These are phyloP conservation scores for Xanthoceras sorbifolium DNA, from an alignment of 345 rosid genomes.

Conservation along the genomic window DNA sequence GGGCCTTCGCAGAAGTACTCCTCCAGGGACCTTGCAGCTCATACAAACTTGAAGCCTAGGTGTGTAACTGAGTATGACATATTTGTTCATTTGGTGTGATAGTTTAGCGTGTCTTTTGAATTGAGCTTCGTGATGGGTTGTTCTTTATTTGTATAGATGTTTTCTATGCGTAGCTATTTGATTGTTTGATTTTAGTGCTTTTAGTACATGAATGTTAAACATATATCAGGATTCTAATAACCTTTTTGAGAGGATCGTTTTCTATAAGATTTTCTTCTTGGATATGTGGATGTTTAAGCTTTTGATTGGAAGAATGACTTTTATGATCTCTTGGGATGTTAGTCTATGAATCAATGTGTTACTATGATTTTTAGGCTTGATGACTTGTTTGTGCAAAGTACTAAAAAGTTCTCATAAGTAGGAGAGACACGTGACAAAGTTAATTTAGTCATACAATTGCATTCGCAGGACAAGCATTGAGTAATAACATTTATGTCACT, in stretches of 20 bases:
- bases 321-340: neutral
- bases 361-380: neutral
- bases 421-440: neutral
- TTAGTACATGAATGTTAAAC: neutral
- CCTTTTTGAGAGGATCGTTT: neutral
- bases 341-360: neutral
- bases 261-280: too few species aligned
- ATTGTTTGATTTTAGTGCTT: neutral
- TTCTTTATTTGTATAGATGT: neutral
- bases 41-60: slow-evolving; percentile 90
- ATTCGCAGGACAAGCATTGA: neutral
- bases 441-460: neutral
- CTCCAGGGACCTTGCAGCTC: slow-evolving; percentile 91
- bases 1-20: slow-evolving; percentile 99
- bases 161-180: neutral
- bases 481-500: neutral
- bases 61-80: slow-evolving; percentile 4
- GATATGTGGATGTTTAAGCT: neutral
- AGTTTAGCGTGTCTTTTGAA: neutral
- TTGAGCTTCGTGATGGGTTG: neutral
- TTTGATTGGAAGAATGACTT: neutral
- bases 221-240: neutral
- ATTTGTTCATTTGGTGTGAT: neutral
- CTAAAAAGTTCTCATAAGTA: neutral
- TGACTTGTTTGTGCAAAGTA: neutral